Percentiles rank a stretch among this genome's conserved stretches.
phyloP scores from a whole-genome alignment of 225 moss, liverwort and hornwort species.

The Antitrichia curtipendula region DNA sequence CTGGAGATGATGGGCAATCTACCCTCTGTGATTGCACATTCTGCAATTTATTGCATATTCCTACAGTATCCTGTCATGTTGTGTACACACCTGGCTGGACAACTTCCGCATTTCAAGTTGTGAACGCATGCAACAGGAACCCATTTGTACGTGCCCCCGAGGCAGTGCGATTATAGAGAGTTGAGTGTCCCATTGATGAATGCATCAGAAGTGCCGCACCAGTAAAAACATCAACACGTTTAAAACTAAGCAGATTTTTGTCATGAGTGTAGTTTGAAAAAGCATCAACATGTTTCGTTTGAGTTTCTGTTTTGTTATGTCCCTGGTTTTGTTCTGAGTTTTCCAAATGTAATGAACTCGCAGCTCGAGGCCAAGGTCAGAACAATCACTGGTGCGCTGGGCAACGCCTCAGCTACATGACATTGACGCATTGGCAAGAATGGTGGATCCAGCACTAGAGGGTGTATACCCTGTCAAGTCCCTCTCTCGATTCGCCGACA shows the following conservation, averaged over 20 bases:
- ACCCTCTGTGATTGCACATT: neutral
- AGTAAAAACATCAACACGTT: neutral
- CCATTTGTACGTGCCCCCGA: neutral
- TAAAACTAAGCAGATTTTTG: neutral
- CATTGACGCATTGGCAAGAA: slow-evolving; percentile 52
- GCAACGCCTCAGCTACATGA: slow-evolving; percentile 73
- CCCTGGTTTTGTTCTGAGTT: neutral
- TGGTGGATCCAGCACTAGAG: slow-evolving; percentile 67
- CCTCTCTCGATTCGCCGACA: slow-evolving; percentile 66
- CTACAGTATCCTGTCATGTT: neutral
- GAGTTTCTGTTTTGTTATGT: neutral
- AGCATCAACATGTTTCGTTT: neutral
- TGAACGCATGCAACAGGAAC: neutral
- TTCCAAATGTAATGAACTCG: neutral
- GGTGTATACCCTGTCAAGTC: slow-evolving; percentile 69
- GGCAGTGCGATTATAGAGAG: neutral
- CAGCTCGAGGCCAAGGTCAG: slow-evolving; percentile 56
- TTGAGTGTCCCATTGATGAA: neutral
- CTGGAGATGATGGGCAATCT: neutral
- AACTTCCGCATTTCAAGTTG: neutral
- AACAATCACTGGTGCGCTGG: slow-evolving; percentile 70
- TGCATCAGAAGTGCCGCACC: neutral
- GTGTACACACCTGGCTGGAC: neutral
- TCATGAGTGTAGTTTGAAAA: neutral
- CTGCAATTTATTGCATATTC: neutral